These are phyloP conservation scores for Geotrichum klebahnii DNA, from an alignment of 1,139 yeast species.

Conservation along the genomic window DNA sequence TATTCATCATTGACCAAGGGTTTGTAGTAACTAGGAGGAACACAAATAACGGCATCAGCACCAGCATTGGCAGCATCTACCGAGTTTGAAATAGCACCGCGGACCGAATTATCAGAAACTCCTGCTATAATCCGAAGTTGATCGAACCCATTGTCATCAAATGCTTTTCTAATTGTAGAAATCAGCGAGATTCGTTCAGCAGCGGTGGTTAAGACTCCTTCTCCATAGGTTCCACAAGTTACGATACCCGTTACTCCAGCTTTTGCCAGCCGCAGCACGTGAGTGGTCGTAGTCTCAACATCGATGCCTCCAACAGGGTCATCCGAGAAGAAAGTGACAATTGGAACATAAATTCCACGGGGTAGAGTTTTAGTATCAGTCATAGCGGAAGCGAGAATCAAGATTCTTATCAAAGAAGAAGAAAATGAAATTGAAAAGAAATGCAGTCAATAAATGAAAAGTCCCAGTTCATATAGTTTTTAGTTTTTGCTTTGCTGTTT, in stretches of 20 bases:
- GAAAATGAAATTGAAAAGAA: not conserved
- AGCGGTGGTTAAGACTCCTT: conserved; percentile 44
- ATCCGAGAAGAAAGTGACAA: conserved; percentile 11
- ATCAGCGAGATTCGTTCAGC: conserved; percentile 42
- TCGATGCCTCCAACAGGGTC: conserved; percentile 13
- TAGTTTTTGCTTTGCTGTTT: no score
- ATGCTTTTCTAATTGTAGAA: conserved; percentile 37
- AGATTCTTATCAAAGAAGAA: not conserved
- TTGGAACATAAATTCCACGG: conserved; percentile 14
- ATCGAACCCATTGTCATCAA: conserved; percentile 34
- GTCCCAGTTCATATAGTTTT: not conserved
- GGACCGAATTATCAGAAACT: conserved; percentile 40
- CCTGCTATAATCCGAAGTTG: conserved; percentile 44
- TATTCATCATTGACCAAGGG: conserved; percentile 38
- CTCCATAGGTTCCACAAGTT: conserved; percentile 37
- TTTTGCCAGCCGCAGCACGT: conserved; percentile 8
- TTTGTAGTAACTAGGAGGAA: conserved; percentile 46
- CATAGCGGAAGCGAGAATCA: not conserved
- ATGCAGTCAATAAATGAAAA: not conserved
- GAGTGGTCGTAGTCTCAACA: conserved; percentile 1
- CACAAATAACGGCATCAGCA: conserved; percentile 43
- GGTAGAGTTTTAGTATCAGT: not conserved
- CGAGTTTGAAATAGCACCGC: conserved; percentile 41
- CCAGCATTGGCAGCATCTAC: conserved; percentile 40
- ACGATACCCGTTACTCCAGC: conserved; percentile 14